Percentiles rank a stretch among this genome's conserved stretches.
phyloP scores from a whole-genome alignment of 2,329 filamentous ascomycete genomes.

The Curvularia verruculosa region DNA sequence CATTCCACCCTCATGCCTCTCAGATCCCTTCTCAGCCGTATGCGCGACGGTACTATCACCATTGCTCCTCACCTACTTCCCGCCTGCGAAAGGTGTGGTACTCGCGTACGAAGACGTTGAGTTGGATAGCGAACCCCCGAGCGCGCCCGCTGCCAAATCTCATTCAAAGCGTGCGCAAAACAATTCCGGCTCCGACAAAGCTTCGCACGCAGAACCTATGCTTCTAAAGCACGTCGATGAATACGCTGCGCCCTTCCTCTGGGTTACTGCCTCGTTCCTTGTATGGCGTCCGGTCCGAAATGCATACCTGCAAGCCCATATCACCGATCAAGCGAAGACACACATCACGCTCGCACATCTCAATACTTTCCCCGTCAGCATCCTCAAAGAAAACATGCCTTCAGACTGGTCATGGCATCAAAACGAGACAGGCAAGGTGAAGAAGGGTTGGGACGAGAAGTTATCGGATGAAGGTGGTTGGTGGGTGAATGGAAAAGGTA shows the following conservation, averaged over 20 bases:
- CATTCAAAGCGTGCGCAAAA: conserved; percentile 16
- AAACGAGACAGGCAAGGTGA: conserved; percentile 28
- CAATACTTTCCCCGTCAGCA: conserved; percentile 89
- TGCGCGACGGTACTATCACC: conserved; percentile 77
- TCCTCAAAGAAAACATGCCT: conserved; percentile 78
- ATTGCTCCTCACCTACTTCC: conserved; percentile 77
- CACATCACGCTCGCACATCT: conserved; percentile 89
- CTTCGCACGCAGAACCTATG: conserved; percentile 16
- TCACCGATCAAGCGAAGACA: conserved; percentile 86
- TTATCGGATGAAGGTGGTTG: conserved; percentile 64
- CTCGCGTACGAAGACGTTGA: conserved; percentile 74
- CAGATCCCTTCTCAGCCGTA: conserved; percentile 71
- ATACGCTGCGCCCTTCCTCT: conserved; percentile 84
- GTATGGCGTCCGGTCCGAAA: conserved; percentile 79
- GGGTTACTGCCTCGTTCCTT: conserved; percentile 86
- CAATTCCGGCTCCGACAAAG: conserved; percentile 7
- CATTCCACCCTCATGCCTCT: conserved; percentile 73
- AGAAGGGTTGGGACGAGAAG: conserved; percentile 35
- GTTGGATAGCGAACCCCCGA: conserved; percentile 63
- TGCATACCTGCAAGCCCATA: conserved; percentile 75
- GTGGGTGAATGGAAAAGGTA: conserved; percentile 75
- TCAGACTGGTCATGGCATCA: conserved; percentile 74
- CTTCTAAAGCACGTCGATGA: conserved; percentile 58
- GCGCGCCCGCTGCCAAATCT: conserved; percentile 5
- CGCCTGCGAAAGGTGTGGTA: conserved; percentile 73